Evolutionary conservation across 1,284 basidiomycete genomes (phyloP).

Genomic region (Mycosarcoma maydis): DNA sequence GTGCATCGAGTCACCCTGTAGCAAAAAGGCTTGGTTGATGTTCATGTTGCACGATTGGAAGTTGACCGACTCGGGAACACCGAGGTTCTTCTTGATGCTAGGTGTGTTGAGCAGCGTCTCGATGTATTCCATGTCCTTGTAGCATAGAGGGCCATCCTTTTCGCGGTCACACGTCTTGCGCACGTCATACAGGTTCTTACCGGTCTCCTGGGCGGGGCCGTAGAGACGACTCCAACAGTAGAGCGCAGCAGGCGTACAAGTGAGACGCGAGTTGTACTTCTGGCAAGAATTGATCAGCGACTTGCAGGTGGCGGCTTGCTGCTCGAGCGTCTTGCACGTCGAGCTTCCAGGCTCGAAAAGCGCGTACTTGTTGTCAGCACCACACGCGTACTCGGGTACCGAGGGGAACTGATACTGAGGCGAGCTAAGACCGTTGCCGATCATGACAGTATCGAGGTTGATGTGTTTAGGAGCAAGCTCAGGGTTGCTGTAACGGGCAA

Average conservation of each 20-base stretch:
- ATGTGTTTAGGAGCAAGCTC: constrained; percentile 52
- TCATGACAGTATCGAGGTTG: constrained; percentile 62
- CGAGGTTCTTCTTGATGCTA: constrained; percentile 78
- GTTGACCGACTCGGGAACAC: constrained; percentile 73
- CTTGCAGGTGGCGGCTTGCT: constrained; percentile 78
- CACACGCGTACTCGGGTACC: constrained; percentile 82
- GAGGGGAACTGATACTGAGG: constrained; percentile 67
- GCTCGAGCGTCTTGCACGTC: constrained; percentile 74
- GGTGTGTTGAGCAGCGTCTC: constrained; percentile 67
- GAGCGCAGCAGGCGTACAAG: constrained; percentile 72
- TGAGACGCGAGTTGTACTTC: constrained; percentile 66
- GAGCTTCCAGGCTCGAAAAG: constrained; percentile 77
- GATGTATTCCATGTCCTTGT: constrained; percentile 73
- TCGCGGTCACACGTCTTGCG: constrained; percentile 77
- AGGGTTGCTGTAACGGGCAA: constrained; percentile 33
- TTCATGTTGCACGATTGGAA: constrained; percentile 72
- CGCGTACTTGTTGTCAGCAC: constrained; percentile 70
- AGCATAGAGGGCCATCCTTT: constrained; percentile 73
- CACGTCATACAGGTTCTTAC: constrained; percentile 78
- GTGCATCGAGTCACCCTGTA: constrained; percentile 81
- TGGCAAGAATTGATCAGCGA: constrained; percentile 69
- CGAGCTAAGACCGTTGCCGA: constrained; percentile 64
- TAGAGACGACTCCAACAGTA: constrained; percentile 70
- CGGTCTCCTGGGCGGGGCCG: constrained; percentile 70
- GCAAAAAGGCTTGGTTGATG: constrained; percentile 76